Evolutionary conservation across 2,329 filamentous ascomycete species (phyloP).

Genomic region (Corynespora cassiicola): DNA sequence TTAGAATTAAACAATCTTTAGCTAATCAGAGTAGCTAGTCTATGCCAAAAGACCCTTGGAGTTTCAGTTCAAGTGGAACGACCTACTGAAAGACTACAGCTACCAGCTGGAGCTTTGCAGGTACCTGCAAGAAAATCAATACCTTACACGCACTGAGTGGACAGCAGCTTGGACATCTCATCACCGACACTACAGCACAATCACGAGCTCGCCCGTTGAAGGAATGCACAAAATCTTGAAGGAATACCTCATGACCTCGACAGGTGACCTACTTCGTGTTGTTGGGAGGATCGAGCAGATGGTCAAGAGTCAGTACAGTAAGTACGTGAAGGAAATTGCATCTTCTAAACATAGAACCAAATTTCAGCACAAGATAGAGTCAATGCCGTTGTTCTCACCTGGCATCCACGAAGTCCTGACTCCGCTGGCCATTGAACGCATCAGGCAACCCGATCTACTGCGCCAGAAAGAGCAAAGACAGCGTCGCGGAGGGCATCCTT

Average conservation of each 20-base stretch:
- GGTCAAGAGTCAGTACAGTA: slow-evolving; percentile 13
- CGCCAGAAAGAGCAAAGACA: slow-evolving; percentile 16
- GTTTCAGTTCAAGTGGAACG: slow-evolving; percentile 14
- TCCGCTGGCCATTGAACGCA: slow-evolving; percentile 14
- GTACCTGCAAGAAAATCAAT: slow-evolving; percentile 13
- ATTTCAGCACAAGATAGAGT: slow-evolving; percentile 5
- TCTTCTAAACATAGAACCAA: slow-evolving; percentile 11
- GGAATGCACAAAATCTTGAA: slow-evolving; percentile 18
- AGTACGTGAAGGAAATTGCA: slow-evolving; percentile 14
- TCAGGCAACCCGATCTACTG: slow-evolving; percentile 16
- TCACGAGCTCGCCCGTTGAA: slow-evolving; percentile 15
- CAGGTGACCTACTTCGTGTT: slow-evolving; percentile 12
- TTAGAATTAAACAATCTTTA: not conserved
- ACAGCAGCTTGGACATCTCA: slow-evolving; percentile 16
- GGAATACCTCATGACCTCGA: slow-evolving; percentile 19
- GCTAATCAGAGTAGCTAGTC: slow-evolving; percentile 14
- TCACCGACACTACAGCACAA: slow-evolving; percentile 13
- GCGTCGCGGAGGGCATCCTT: slow-evolving; percentile 7
- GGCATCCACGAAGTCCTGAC: slow-evolving; percentile 14
- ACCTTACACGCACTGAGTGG: slow-evolving; percentile 11
- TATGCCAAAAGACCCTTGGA: slow-evolving; percentile 16
- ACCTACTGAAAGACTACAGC: slow-evolving; percentile 14
- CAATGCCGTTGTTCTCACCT: slow-evolving; percentile 13
- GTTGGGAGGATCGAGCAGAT: slow-evolving; percentile 13
- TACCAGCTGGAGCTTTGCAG: slow-evolving; percentile 11